phyloP scores from a whole-genome alignment of 305 asterid genomes.

The Solanum aculeatissimum region DNA sequence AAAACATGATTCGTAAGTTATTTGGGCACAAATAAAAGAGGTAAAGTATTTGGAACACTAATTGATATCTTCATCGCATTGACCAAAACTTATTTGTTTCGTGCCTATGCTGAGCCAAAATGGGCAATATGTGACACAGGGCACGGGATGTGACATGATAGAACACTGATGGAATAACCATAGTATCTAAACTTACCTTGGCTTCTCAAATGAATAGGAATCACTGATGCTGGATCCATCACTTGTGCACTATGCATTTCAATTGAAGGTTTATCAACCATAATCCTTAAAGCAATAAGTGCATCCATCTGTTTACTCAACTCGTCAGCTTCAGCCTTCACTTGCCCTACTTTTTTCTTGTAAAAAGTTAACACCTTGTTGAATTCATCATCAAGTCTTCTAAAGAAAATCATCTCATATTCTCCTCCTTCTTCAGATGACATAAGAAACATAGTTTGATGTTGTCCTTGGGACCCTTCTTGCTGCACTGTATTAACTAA shows the following conservation, averaged over 20 bases:
- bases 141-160: background rate
- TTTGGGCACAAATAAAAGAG: background rate
- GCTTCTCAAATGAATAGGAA: conserved; percentile 18
- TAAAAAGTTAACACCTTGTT: conserved; percentile 62
- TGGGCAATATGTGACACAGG: background rate
- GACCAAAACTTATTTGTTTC: background rate
- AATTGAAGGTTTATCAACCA: conserved; percentile 37
- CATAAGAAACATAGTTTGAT: conserved; percentile 60
- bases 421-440: conserved; percentile 60
- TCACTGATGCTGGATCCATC: conserved; percentile 21
- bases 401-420: conserved; percentile 47
- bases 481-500: conserved; percentile 30
- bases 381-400: conserved; percentile 52
- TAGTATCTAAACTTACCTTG: conserved; percentile 24
- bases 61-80: background rate
- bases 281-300: conserved; percentile 64
- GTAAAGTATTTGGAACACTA: background rate
- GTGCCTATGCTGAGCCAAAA: background rate
- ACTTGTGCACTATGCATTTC: background rate
- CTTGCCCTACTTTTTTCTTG: conserved; percentile 37
- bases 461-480: conserved; percentile 20
- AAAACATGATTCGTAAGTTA: background rate
- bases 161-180: background rate
- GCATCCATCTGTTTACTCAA: conserved; percentile 80
- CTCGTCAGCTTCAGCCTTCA: conserved; percentile 42